Evolutionary conservation across 106 monocot genomes (phyloP).

Genomic region (Acanthochlamys bracteata): DNA sequence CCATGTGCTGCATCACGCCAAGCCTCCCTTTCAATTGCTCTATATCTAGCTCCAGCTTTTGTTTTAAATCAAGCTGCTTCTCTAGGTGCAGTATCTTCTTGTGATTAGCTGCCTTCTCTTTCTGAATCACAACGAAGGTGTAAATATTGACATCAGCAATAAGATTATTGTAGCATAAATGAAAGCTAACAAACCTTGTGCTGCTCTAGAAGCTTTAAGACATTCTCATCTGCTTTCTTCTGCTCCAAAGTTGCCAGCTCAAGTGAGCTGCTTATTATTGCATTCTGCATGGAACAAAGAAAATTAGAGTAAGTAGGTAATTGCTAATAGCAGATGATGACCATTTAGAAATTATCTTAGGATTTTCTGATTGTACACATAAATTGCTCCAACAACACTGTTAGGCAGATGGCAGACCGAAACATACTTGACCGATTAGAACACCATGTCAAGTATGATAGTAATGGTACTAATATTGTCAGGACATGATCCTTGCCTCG

Average conservation of each 20-base stretch:
- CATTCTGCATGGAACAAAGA: conserved; percentile 41
- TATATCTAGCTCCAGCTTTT: conserved; percentile 74
- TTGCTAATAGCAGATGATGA: no score
- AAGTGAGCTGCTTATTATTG: conserved; percentile 33
- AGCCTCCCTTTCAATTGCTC: conserved; percentile 62
- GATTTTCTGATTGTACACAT: no score
- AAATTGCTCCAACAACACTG: no score
- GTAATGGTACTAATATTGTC: no score
- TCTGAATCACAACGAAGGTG: conserved; percentile 25
- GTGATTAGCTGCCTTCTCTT: conserved; percentile 66
- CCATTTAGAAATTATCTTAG: no score
- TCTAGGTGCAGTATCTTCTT: conserved; percentile 53
- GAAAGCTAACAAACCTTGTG: conserved; percentile 49
- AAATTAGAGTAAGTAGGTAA: no score
- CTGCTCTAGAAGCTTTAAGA: conserved; percentile 55
- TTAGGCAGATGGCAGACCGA: no score
- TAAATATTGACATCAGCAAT: no score
- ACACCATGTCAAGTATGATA: no score
- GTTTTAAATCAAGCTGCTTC: conserved; percentile 58
- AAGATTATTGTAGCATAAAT: background rate
- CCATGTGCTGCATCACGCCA: conserved; percentile 64
- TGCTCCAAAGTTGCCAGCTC: conserved; percentile 58
- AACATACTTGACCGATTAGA: no score
- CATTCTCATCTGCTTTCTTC: conserved; percentile 64
- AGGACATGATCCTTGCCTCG: no score